Conservation (phyloP, 2,329 filamentous ascomycete species). For the Colletotrichum spinosum region DNA sequence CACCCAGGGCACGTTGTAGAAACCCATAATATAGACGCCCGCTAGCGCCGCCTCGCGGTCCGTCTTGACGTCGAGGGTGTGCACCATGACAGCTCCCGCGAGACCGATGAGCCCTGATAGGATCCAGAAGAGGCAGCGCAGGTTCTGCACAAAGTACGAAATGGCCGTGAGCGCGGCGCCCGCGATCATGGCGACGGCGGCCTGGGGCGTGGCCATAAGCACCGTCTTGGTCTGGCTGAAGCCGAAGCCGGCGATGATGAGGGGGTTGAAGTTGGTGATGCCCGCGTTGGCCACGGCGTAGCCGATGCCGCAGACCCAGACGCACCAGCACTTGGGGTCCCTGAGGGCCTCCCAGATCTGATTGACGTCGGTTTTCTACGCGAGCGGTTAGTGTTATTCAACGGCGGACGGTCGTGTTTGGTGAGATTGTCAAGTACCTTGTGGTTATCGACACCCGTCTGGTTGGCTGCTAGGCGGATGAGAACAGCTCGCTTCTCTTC, state of each 20-base stretch:
- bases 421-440: constrained; percentile 63
- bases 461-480: constrained; percentile 78
- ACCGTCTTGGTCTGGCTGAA: constrained; percentile 67
- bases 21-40: constrained; percentile 48
- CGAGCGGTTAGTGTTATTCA: constrained; percentile 42
- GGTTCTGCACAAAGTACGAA: constrained; percentile 43
- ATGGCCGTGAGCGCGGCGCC: constrained; percentile 41
- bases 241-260: constrained; percentile 72
- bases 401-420: too few species aligned
- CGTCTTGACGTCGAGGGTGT: constrained; percentile 37
- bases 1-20: constrained; percentile 47
- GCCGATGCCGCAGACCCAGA: constrained; percentile 69
- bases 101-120: constrained; percentile 40
- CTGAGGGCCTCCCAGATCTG: constrained; percentile 69
- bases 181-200: constrained; percentile 46
- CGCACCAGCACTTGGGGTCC: constrained; percentile 68
- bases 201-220: constrained; percentile 47
- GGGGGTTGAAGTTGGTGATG: constrained; percentile 72
- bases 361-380: constrained; percentile 71
- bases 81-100: constrained; percentile 43
- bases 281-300: constrained; percentile 76
- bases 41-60: constrained; percentile 43
- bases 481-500: constrained; percentile 75
- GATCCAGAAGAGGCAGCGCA: constrained; percentile 47
- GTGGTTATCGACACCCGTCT: constrained; percentile 76